phyloP scores from a whole-genome alignment of 257 asterid species.

The Avicennia marina region DNA sequence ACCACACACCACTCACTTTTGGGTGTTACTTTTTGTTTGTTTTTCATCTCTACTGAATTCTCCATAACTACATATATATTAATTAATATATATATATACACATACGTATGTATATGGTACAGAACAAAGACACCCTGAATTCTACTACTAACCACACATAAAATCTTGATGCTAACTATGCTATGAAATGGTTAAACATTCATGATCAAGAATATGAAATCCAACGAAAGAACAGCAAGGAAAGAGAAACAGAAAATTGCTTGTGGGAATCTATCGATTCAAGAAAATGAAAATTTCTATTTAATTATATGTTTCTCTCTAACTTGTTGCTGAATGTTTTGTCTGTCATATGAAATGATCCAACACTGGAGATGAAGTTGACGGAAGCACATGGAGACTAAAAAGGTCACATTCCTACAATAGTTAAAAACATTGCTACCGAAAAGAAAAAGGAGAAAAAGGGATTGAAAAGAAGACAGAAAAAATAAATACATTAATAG shows the following conservation, averaged over 20 bases:
- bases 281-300: not conserved
- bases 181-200: too few species aligned
- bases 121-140: not conserved
- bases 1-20: conserved; percentile 35
- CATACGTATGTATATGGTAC: not conserved
- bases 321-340: conserved; percentile 17
- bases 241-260: not conserved
- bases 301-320: conserved; percentile 10
- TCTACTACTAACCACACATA: too few species aligned
- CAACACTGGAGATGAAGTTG: conserved; percentile 36
- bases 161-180: too few species aligned
- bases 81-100: not conserved
- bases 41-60: conserved; percentile 28
- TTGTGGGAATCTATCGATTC: not conserved
- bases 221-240: too few species aligned
- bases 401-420: conserved; percentile 50
- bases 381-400: conserved; percentile 57
- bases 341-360: conserved; percentile 35
- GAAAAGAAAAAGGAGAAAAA: conserved; percentile 42
- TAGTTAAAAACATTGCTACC: conserved; percentile 43
- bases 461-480: conserved; percentile 22
- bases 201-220: not conserved
- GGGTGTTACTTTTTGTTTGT: conserved; percentile 63
- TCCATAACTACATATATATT: conserved; percentile 6
- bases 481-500: not conserved